Evolutionary conservation across 164 flowering plant species (phyloP), one percentile per base, ranked within the genome.

Genomic region (Aristolochia californica): DNA sequence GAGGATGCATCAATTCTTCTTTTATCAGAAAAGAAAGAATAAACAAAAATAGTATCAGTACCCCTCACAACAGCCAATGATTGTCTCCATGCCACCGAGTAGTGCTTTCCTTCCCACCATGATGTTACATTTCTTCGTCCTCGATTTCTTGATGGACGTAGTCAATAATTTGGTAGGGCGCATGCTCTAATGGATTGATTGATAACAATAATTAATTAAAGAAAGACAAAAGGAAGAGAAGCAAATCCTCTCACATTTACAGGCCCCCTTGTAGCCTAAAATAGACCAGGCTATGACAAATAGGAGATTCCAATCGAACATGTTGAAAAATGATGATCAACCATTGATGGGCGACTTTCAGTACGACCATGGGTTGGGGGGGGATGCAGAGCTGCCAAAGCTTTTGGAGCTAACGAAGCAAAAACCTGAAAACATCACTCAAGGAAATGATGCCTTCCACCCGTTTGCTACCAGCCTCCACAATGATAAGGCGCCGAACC

Each of bases 381-480:
- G 54, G 34, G 13, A 50, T 22, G 40, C 40, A 50, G 26, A 22
- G 5, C 25, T 47, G 51, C 45, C 38, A 28, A 26, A 24, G 30
- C 3, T 26, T 15, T 48, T 23, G 56, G 16, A 50, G 54, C 75
- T 75, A 85, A 47, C 90, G 87, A 44, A 84, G 80, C 67, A 91
- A 72, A 71, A 91, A 82, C 75, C 67, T 80, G 71, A 91, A 81
- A 45, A 91, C 69, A 60, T 91, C 98, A 38, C 78, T 73, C 57
- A 88, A 62, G 24, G 98, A 75, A 57, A 91, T 65, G 48, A 91
- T 80, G 59, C 96, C 98, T 75, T 91, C 91, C 11, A 88, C 95
- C 4, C 91, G 89, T 72, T 84, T 88, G 77, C 87, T 91, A 27
- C 98, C 98, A 57, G 98, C 96, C 68, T 91, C 98, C 60, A 91